phyloP scores from a whole-genome alignment of 495 filamentous ascomycete genomes.

The Aspergillus egyptiacus region DNA sequence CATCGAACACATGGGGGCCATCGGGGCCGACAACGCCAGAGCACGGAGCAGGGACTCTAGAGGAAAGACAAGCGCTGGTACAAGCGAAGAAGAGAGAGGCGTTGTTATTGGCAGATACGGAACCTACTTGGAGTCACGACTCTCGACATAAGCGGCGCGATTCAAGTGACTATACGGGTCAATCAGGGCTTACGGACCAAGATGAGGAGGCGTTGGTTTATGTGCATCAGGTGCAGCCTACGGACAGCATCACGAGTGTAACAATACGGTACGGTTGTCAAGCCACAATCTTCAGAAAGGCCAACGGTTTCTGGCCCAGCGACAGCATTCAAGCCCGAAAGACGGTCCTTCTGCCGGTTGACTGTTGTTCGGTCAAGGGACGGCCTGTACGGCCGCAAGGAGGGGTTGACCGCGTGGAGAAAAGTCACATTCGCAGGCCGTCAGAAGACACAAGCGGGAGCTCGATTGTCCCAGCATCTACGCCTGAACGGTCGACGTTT shows the following conservation, averaged over 20 bases:
- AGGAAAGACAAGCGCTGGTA: constrained; percentile 50
- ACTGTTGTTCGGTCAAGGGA: constrained; percentile 81
- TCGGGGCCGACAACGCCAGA: constrained; percentile 33
- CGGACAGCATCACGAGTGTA: constrained; percentile 84
- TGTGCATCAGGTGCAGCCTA: constrained; percentile 74
- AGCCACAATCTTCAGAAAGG: constrained; percentile 70
- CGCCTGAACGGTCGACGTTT: constrained; percentile 16
- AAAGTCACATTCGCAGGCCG: constrained; percentile 20
- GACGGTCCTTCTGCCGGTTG: constrained; percentile 77
- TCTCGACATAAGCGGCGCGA: constrained; percentile 54
- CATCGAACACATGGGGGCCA: constrained; percentile 50
- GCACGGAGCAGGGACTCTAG: constrained; percentile 49
- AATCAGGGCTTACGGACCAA: constrained; percentile 38
- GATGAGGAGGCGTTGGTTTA: constrained; percentile 78
- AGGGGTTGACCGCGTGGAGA: constrained; percentile 31
- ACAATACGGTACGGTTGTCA: constrained; percentile 84
- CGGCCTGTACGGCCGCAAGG: constrained; percentile 33
- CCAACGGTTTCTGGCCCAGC: constrained; percentile 90
- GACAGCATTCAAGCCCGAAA: constrained; percentile 82
- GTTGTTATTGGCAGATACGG: constrained; percentile 49
- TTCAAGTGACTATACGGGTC: constrained; percentile 46
- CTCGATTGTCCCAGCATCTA: constrained; percentile 35
- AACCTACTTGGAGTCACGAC: constrained; percentile 37
- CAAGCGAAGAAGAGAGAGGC: constrained; percentile 59
- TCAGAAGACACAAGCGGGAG: constrained; percentile 35